These are phyloP conservation scores for Bombardia bombarda DNA, from an alignment of 495 filamentous ascomycete genomes.

Conservation along the genomic window DNA sequence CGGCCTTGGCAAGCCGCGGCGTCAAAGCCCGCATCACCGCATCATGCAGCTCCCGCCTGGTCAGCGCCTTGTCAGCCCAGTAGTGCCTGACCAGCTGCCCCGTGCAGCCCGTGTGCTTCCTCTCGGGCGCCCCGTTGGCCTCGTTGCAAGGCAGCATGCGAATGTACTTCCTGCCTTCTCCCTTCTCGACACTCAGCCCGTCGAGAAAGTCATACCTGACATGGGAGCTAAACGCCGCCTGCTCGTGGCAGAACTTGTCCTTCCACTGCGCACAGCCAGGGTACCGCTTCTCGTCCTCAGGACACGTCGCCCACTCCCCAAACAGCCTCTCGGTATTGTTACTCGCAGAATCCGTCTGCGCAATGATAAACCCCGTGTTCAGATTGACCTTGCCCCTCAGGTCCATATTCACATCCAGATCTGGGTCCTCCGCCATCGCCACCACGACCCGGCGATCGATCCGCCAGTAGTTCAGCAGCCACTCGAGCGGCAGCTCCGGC, in stretches of 20 bases:
- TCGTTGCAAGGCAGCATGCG: slow-evolving; percentile 18
- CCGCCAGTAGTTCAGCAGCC: slow-evolving; percentile 48
- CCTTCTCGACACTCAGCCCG: slow-evolving; percentile 16
- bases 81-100: slow-evolving; percentile 23
- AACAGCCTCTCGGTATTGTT: slow-evolving; percentile 19
- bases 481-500: slow-evolving; percentile 44
- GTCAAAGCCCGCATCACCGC: slow-evolving; percentile 17
- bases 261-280: slow-evolving; percentile 21
- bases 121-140: slow-evolving; percentile 21
- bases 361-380: slow-evolving; percentile 26
- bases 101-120: slow-evolving; percentile 8
- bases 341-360: slow-evolving; percentile 17
- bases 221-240: slow-evolving; percentile 21
- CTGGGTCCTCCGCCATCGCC: slow-evolving; percentile 37
- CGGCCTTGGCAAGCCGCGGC: slow-evolving; percentile 14
- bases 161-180: slow-evolving; percentile 12
- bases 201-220: slow-evolving; percentile 23
- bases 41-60: slow-evolving; percentile 12
- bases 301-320: slow-evolving; percentile 25
- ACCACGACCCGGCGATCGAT: slow-evolving; percentile 32
- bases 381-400: slow-evolving; percentile 10
- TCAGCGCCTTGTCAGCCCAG: slow-evolving; percentile 16
- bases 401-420: slow-evolving; percentile 15
- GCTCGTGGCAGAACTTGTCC: slow-evolving; percentile 18
- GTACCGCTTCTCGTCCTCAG: slow-evolving; percentile 17